Evolutionary conservation across 75 land plant genomes (phyloP).

Genomic region (Cupressus sempervirens): DNA sequence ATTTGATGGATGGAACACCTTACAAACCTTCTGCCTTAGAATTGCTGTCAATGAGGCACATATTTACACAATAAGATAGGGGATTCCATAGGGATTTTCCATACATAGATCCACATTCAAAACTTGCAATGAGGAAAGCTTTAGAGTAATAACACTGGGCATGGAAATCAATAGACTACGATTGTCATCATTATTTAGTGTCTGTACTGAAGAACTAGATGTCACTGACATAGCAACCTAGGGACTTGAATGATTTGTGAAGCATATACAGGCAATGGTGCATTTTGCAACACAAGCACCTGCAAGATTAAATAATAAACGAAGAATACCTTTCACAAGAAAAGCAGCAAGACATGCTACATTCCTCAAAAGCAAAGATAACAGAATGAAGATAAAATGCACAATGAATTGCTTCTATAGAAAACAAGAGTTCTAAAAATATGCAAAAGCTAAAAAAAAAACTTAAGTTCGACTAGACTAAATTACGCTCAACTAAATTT

Average conservation of each 20-base stretch:
- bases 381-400: no score
- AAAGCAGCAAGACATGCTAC: no score
- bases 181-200: not conserved
- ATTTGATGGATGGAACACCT: not conserved
- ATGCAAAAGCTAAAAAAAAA: no score
- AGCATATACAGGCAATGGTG: not conserved
- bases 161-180: not conserved
- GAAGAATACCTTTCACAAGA: no score
- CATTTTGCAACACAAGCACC: no score
- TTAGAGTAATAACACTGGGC: not conserved
- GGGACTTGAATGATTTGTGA: not conserved
- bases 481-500: no score
- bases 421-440: no score
- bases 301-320: no score
- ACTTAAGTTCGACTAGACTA: no score
- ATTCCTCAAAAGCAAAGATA: no score
- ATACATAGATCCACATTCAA: not conserved
- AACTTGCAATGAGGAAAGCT: not conserved
- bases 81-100: not conserved
- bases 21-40: not conserved
- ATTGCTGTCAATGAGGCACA: not conserved
- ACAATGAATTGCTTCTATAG: no score
- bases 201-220: not conserved
- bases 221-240: not conserved
- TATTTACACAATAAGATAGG: not conserved